These are phyloP conservation scores for Salix brachista DNA, from an alignment of 345 rosid species.

Conservation along the genomic window DNA sequence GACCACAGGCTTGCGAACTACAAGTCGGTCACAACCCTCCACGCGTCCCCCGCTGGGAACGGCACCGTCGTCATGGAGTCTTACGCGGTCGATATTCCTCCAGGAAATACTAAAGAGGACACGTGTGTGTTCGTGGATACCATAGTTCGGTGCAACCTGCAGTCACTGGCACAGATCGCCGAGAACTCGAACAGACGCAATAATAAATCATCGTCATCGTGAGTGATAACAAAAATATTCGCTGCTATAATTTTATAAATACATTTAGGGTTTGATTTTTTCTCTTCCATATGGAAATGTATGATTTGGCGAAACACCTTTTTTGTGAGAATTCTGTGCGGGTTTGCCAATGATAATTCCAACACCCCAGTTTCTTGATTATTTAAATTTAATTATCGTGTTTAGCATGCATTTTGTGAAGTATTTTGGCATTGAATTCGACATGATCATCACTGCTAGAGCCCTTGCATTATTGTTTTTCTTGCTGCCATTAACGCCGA, in stretches of 20 bases:
- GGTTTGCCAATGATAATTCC: slow-evolving; percentile 6
- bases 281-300: background rate
- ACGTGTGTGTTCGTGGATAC: slow-evolving; percentile 48
- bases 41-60: slow-evolving; percentile 16
- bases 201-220: slow-evolving; percentile 2
- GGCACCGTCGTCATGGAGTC: slow-evolving; percentile 46
- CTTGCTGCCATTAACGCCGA: background rate
- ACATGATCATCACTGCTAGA: background rate
- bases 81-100: slow-evolving; percentile 48
- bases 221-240: background rate
- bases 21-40: slow-evolving; percentile 35
- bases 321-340: slow-evolving; percentile 29
- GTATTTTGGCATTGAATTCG: background rate
- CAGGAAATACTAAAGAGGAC: slow-evolving; percentile 49
- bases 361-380: background rate
- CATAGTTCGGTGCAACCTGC: slow-evolving; percentile 44
- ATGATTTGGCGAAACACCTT: slow-evolving; percentile 21
- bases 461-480: background rate
- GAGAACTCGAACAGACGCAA: slow-evolving; percentile 19
- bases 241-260: background rate
- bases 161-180: slow-evolving; percentile 37
- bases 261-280: no score
- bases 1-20: slow-evolving; percentile 39
- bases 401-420: background rate
- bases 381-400: background rate